Conservation (phyloP, 139 green algal genomes). For the Tetraselmis chui region DNA sequence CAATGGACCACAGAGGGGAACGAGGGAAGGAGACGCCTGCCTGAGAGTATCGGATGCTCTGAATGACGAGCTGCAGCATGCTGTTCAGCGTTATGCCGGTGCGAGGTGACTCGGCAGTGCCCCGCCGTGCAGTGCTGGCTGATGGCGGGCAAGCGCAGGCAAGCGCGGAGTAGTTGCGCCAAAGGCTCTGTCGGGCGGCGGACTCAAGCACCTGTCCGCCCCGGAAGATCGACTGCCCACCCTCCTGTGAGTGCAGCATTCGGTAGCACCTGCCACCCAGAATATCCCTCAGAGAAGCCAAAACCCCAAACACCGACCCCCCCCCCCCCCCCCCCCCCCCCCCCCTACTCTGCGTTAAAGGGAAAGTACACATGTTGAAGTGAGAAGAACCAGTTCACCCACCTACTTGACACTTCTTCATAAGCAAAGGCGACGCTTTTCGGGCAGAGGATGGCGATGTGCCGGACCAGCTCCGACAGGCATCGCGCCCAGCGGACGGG, state of each 20-base stretch:
- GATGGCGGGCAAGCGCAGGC: neutral
- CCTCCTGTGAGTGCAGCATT: neutral
- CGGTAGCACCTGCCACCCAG: neutral
- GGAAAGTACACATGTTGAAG: too few species aligned
- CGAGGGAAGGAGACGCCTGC: too few species aligned
- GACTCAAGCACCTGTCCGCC: neutral
- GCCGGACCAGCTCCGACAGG: neutral
- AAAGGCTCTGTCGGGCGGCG: neutral
- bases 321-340: too few species aligned
- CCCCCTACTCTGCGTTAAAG: too few species aligned
- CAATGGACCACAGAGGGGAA: too few species aligned
- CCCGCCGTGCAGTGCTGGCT: neutral
- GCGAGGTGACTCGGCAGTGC: neutral
- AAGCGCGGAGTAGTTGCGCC: neutral
- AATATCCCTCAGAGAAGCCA: too few species aligned
- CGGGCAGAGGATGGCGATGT: neutral
- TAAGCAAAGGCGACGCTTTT: neutral
- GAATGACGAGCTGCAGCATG: neutral
- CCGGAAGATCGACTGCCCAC: neutral
- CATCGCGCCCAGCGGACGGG: neutral
- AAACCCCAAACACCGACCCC: too few species aligned
- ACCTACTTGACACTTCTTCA: neutral
- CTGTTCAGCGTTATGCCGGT: neutral
- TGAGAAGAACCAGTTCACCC: too few species aligned
- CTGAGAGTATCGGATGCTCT: neutral